Base-by-base conservation (phyloP, 257 asterid species). In the Solanum pinnatisectum region DNA sequence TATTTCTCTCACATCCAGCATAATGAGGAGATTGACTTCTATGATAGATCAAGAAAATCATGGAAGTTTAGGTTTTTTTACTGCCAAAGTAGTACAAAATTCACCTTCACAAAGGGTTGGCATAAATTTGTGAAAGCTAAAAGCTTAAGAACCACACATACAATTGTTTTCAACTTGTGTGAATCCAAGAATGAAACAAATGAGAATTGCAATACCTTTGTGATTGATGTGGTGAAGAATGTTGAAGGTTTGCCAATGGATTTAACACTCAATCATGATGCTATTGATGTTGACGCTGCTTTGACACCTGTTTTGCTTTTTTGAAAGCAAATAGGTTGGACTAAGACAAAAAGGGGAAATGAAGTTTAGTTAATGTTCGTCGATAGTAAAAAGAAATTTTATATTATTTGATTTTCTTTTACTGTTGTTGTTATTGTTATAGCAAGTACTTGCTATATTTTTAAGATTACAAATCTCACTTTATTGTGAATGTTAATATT, bases 1-100 rank as follows among this genome's bases (percentile, higher is more conserved):
- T 90, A 89, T 36, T 95, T 93, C 3, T 93, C 95, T 0, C 85
- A 23, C 1, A 90, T 27, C 6, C 88, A 67, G 10, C 14, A 42
- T 10, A 96, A 94, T n/a, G 37, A 89, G 1, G 96, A 95, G 84
- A 86, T 95, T 35, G 78, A 71, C 0, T 94, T 95, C 81, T 88
- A 85, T 2, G 97, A 95, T 8, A 86, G 87, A 8, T 85, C 91
- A 22, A 30, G 30, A 30, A 30, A 30, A 30, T 30, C 30, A 30
- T 30, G 30, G 30, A 30, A 30, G 30, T 30, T 30, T 30, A 30
- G 30, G 30, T 30, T 30, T 30, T 30, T 30, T 30, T 30, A 30
- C 30, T 30, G 30, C 30, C 30, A 30, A 30, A 30, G 30, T 30
- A 30, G 30, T 30, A 30, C 30, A 30, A 30, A 30, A 30, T 30